Conservation (phyloP, 176 grass and related monocot genomes). For the Carex myosuroides region DNA sequence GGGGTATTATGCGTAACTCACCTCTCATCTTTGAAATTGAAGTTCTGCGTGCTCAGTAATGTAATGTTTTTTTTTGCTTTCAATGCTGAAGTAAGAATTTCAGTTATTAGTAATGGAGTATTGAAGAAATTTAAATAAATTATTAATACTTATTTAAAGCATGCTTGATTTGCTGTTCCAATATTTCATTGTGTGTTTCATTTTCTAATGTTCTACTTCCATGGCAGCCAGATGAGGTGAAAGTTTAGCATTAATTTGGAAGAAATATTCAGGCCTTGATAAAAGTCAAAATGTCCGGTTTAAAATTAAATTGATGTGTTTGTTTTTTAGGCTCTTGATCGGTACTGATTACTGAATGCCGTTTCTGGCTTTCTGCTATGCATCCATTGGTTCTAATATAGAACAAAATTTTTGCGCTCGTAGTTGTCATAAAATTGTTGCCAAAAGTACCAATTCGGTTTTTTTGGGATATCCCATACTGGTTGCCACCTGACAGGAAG, state of each 20-base stretch:
- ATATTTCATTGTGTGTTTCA: not conserved
- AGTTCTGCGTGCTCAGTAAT: conserved; percentile 52
- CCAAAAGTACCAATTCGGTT: too few relatives aligned
- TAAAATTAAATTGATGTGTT: too few relatives aligned
- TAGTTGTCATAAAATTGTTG: not conserved
- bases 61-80: not conserved
- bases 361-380: too few relatives aligned
- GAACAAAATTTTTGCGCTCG: not conserved
- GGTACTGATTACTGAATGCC: too few relatives aligned
- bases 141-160: not conserved
- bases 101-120: not conserved
- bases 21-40: conserved; percentile 79
- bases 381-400: not conserved
- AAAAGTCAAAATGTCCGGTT: too few relatives aligned
- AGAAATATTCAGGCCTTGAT: too few relatives aligned
- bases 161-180: not conserved
- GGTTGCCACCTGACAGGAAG: too few relatives aligned
- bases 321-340: too few relatives aligned
- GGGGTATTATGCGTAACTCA: conserved; percentile 83
- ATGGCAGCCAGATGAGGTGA: not conserved
- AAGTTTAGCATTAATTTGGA: not conserved
- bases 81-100: not conserved
- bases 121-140: not conserved
- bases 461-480: too few relatives aligned
- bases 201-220: too few relatives aligned